Conservation (phyloP, 2,329 filamentous ascomycete species). For the Paracorniculantispora psalliotae region DNA sequence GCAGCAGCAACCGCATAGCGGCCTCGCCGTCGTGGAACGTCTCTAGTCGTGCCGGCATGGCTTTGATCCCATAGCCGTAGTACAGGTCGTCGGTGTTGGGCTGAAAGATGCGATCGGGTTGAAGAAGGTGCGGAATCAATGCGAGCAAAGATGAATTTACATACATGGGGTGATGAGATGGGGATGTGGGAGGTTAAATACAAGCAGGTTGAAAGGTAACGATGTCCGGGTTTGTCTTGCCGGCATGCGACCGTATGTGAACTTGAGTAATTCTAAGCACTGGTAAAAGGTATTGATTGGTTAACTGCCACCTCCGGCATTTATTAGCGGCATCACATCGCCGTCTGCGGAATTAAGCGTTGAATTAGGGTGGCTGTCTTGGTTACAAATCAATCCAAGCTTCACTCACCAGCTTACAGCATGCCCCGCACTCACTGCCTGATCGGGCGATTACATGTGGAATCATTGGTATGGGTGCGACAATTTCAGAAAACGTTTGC, state of each 20-base stretch:
- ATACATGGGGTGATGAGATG: background rate
- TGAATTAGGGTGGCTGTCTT: background rate
- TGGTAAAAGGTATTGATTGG: background rate
- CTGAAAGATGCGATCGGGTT: slow-evolving; percentile 8
- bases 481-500: background rate
- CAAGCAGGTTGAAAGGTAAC: too few species aligned
- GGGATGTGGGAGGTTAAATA: background rate
- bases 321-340: background rate
- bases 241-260: background rate
- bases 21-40: slow-evolving; percentile 63
- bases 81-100: background rate
- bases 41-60: slow-evolving; percentile 25
- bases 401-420: background rate
- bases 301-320: background rate
- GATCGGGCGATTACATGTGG: background rate
- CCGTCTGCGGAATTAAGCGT: background rate
- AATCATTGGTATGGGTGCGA: background rate
- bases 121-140: background rate
- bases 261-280: background rate
- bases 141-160: slow-evolving; percentile 10
- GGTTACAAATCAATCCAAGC: slow-evolving; percentile 5
- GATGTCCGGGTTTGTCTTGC: background rate
- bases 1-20: slow-evolving; percentile 58
- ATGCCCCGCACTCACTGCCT: background rate
- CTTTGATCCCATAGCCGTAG: slow-evolving; percentile 4